Conservation (phyloP, 2,329 filamentous ascomycete species). For the Lasiodiplodia gonubiensis region DNA sequence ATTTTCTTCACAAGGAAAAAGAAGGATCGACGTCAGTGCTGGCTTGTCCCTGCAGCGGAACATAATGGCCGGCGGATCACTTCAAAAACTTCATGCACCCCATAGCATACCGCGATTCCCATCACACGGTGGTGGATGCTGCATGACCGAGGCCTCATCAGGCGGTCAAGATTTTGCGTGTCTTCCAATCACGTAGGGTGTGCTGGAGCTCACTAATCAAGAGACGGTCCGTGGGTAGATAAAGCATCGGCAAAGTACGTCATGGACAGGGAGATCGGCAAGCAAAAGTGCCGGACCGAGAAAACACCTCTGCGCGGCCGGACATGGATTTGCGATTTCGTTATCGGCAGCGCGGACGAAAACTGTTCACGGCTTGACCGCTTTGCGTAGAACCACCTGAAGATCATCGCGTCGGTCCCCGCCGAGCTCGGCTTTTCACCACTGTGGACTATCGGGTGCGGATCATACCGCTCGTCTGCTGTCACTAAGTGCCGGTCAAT, state of each 20-base stretch:
- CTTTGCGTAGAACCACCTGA: neutral
- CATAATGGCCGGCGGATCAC: neutral
- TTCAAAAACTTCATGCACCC: neutral
- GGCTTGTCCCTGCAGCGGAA: neutral
- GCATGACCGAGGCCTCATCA: neutral
- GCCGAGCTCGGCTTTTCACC: neutral
- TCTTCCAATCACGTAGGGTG: neutral
- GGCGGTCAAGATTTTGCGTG: neutral
- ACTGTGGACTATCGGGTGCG: neutral
- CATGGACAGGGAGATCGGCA: neutral
- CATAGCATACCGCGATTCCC: neutral
- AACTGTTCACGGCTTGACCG: neutral
- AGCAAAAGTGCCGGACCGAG: constrained; percentile 5
- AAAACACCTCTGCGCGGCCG: neutral
- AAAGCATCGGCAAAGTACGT: constrained; percentile 2
- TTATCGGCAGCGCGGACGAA: neutral
- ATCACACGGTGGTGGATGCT: neutral
- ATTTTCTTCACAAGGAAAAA: neutral
- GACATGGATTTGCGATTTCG: neutral
- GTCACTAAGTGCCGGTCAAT: neutral
- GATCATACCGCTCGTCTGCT: neutral
- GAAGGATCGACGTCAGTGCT: neutral
- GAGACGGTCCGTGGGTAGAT: constrained; percentile 5
- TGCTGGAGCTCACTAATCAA: neutral
- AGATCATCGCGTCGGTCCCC: constrained; percentile 7